A percentile compares a stretch with the other conserved stretches of the same genome.
Evolutionary conservation across 1,284 basidiomycete genomes (phyloP).

Genomic region (Cronartium ribicola): DNA sequence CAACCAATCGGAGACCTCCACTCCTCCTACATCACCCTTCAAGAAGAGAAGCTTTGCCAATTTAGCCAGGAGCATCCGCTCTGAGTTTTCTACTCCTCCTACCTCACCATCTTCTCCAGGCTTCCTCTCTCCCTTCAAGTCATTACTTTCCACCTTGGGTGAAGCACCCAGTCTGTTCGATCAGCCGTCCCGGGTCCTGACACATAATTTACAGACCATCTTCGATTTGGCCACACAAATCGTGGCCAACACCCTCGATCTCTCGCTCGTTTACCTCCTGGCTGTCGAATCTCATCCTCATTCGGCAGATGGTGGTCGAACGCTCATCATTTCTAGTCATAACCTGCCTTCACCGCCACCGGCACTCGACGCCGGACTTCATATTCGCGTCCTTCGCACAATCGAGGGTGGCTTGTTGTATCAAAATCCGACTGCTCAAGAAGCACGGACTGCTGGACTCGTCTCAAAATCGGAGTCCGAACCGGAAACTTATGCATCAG

Average conservation of each 20-base stretch:
- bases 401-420: slow-evolving; percentile 48
- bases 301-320: neutral
- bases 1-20: neutral
- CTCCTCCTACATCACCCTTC: neutral
- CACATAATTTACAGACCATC: slow-evolving; percentile 44
- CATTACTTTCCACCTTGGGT: neutral
- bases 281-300: neutral
- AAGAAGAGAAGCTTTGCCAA: neutral
- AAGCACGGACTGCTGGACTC: slow-evolving; percentile 8
- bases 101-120: neutral
- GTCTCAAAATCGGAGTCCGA: neutral
- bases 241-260: slow-evolving; percentile 45
- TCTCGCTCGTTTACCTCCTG: slow-evolving; percentile 46
- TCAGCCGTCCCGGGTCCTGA: slow-evolving; percentile 43
- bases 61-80: neutral
- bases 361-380: slow-evolving; percentile 46
- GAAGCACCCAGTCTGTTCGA: slow-evolving; percentile 43
- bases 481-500: slow-evolving; percentile 11
- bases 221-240: slow-evolving; percentile 46
- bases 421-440: slow-evolving; percentile 44
- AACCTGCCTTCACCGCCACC: slow-evolving; percentile 46
- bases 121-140: neutral
- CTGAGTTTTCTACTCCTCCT: slow-evolving; percentile 3
- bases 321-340: slow-evolving; percentile 44
- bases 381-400: slow-evolving; percentile 46